phyloP scores from a whole-genome alignment of 176 grass and related monocot species.

The Eragrostis nindensis region DNA sequence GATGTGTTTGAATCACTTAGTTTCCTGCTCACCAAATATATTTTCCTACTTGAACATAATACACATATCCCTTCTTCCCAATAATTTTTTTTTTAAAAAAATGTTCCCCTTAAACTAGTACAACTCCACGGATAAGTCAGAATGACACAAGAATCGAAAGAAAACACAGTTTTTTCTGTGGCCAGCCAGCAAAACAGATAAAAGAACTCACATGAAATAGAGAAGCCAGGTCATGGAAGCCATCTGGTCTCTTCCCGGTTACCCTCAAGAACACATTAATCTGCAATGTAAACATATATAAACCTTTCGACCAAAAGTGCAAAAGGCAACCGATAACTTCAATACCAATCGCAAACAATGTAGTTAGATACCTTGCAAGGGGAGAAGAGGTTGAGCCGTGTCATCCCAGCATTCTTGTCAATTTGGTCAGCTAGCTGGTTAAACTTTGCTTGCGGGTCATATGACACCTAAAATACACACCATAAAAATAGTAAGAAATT shows the following conservation, averaged over 20 bases:
- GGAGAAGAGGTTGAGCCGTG: constrained; percentile 87
- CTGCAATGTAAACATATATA: constrained; percentile 41
- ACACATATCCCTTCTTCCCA: neutral
- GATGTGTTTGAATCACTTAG: neutral
- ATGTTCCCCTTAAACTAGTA: neutral
- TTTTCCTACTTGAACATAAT: neutral
- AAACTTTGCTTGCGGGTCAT: constrained; percentile 69
- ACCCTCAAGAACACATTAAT: constrained; percentile 98
- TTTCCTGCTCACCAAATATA: neutral
- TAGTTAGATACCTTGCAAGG: constrained; percentile 83
- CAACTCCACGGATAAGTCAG: neutral
- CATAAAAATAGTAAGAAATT: neutral
- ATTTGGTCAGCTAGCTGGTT: constrained; percentile 80
- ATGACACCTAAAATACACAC: constrained; percentile 58
- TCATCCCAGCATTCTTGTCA: constrained; percentile 68
- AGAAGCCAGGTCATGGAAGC: constrained; percentile 94
- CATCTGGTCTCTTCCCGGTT: constrained; percentile 85
- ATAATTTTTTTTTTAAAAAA: neutral
- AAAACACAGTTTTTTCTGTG: neutral
- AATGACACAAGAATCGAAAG: neutral
- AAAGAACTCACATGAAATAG: constrained; percentile 89
- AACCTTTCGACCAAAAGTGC: neutral
- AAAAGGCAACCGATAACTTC: neutral
- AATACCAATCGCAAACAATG: neutral
- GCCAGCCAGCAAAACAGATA: neutral